Evolutionary conservation across 2,329 filamentous ascomycete species (phyloP), one percentile per base, ranked within the genome.

Genomic region (Xylariomycetidae sp.): DNA sequence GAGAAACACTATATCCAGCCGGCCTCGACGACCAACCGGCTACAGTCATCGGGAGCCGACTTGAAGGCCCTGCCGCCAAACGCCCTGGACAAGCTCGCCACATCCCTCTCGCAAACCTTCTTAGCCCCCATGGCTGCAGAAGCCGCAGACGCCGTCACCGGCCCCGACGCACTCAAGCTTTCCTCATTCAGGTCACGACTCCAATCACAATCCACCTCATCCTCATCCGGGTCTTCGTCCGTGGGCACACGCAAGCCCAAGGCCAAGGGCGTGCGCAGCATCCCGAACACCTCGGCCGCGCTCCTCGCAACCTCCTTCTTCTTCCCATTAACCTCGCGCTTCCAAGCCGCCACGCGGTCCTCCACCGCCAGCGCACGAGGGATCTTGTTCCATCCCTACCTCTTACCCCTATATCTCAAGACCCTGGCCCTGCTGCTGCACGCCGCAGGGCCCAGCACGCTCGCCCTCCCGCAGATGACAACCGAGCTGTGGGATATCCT

Each of bases 131-230:
- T 96, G 18, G 88, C 90, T 1, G 80, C 85, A 23, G 69, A 78
- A 37, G 86, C 89, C 3, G 89, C 88, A 25, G 88, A 95, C 53
- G 70, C 80, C 15, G 69, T 79, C 6, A 82, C 82, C 0, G 88
- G 90, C 0, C 89, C 92, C 0, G 79, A 88, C 45, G 75, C 82
- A 5, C 75, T 98, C 28, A 96, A 96, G 63, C 75, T 96, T 15
- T 79, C 86, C 18, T 94, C 82, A 3, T 95, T 96, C 60, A 90
- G 82, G 9, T 85, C 84, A 0, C 79, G 84, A 13, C 78, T 89
- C 57, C 69, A 76, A 37, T 73, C 82, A 49, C 30, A 70, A 68
- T 53, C 39, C 50, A 53, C 23, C 56, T 15, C 20, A 8, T 23
- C 20, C 20, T 23, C 20, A 8, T 34, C 35, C 19, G 31, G 38